These are phyloP conservation scores for Citrus medica DNA, from an alignment of 345 rosid genomes.

Conservation along the genomic window DNA sequence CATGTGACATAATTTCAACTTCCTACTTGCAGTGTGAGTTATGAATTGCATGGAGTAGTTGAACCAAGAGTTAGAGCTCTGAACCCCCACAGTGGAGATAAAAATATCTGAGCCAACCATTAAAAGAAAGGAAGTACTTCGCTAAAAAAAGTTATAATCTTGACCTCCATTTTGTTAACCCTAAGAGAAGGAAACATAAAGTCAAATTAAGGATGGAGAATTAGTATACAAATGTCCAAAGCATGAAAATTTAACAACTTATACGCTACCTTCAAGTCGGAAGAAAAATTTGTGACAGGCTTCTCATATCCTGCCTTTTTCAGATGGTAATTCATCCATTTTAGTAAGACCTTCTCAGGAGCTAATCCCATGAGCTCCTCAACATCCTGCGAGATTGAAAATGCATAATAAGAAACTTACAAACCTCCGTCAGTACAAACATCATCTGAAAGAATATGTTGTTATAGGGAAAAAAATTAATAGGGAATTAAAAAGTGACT, in stretches of 20 bases:
- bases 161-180: not conserved
- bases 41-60: not conserved
- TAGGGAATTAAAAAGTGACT: slow-evolving; percentile 11
- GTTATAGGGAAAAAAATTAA: not conserved
- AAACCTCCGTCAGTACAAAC: not conserved
- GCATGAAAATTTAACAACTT: not conserved
- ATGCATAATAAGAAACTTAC: not conserved
- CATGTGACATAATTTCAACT: not conserved
- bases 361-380: slow-evolving; percentile 88
- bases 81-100: not conserved
- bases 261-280: slow-evolving; percentile 67
- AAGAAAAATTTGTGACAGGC: slow-evolving; percentile 74
- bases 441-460: not conserved
- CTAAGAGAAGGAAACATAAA: not conserved
- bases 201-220: not conserved
- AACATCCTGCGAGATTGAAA: slow-evolving; percentile 53
- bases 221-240: not conserved
- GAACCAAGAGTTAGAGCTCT: not conserved
- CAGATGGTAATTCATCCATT: slow-evolving; percentile 94
- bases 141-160: not conserved
- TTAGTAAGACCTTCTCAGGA: slow-evolving; percentile 83
- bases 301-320: slow-evolving; percentile 87
- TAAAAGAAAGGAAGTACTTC: not conserved
- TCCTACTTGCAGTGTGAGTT: not conserved
- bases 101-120: not conserved